A percentile compares a stretch with the other conserved stretches of the same genome.
Evolutionary conservation across 139 green algal species (phyloP).

Genomic region (Pseudopediastrum boryanum): DNA sequence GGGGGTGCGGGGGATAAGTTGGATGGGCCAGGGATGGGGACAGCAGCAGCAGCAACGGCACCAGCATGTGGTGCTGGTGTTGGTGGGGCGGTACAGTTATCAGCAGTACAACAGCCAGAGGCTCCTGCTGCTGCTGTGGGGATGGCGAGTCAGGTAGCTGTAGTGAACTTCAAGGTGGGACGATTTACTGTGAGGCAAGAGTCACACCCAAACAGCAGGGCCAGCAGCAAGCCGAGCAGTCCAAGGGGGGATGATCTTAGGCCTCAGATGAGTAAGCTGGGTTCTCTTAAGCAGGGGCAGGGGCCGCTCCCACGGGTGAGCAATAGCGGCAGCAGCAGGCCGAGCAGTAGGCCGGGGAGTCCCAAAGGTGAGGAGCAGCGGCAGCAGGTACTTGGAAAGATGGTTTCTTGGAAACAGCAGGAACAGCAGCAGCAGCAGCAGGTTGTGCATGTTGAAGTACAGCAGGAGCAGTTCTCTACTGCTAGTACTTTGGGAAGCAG

Average conservation of each 20-base stretch:
- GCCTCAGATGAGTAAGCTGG: background rate
- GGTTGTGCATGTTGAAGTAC: background rate
- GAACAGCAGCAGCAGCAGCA: background rate
- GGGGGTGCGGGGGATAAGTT: background rate
- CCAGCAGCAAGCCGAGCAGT: conserved; percentile 18
- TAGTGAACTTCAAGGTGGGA: conserved; percentile 12
- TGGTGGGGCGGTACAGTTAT: background rate
- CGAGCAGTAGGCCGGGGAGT: background rate
- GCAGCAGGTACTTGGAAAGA: background rate
- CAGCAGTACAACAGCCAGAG: background rate
- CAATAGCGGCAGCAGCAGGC: background rate
- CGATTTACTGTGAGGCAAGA: conserved; percentile 21
- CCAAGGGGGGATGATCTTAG: background rate
- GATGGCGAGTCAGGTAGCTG: conserved; percentile 1
- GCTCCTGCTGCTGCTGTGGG: conserved; percentile 2
- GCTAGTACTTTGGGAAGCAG: conserved; percentile 4
- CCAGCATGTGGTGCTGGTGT: no score
- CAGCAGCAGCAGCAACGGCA: conserved; percentile 1
- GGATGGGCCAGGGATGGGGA: background rate
- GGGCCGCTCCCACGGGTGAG: background rate
- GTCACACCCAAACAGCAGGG: background rate
- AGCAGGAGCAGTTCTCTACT: no score
- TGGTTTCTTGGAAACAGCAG: no score
- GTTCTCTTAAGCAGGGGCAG: background rate
- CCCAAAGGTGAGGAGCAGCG: background rate